These are phyloP conservation scores for Wickerhamiella lipophila DNA, from an alignment of 805 yeast genomes.

Conservation along the genomic window DNA sequence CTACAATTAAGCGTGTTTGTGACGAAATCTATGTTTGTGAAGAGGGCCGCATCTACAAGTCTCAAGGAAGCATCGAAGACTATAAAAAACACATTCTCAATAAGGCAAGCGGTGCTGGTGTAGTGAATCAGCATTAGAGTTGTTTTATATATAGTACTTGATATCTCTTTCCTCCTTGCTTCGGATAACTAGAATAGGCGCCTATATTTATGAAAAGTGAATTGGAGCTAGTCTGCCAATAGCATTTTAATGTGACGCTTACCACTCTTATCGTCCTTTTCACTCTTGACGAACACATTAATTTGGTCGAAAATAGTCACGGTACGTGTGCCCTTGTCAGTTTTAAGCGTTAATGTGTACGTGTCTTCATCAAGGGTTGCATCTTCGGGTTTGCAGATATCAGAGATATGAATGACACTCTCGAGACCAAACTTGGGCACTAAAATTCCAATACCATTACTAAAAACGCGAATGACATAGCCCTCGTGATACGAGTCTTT, in stretches of 20 bases:
- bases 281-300: slow-evolving; percentile 66
- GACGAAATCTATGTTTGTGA: slow-evolving; percentile 95
- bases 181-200: too few relatives aligned
- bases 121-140: slow-evolving; percentile 71
- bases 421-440: slow-evolving; percentile 96
- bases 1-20: slow-evolving; percentile 78
- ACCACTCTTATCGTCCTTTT: slow-evolving; percentile 76
- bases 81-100: slow-evolving; percentile 79
- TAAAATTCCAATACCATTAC: slow-evolving; percentile 86
- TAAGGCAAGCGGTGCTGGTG: slow-evolving; percentile 73
- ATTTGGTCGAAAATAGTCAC: slow-evolving; percentile 76
- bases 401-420: slow-evolving; percentile 74
- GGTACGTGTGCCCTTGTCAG: slow-evolving; percentile 31
- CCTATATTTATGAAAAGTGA: too few relatives aligned
- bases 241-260: slow-evolving; percentile 77
- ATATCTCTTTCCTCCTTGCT: too few relatives aligned
- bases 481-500: slow-evolving; percentile 75
- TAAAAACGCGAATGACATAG: slow-evolving; percentile 79
- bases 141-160: too few relatives aligned
- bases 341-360: slow-evolving; percentile 49
- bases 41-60: slow-evolving; percentile 61
- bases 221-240: slow-evolving; percentile 18
- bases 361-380: slow-evolving; percentile 63
- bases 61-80: slow-evolving; percentile 70
- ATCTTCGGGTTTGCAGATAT: slow-evolving; percentile 49